phyloP scores from a whole-genome alignment of 1,284 basidiomycete genomes.

The Malassezia japonica region DNA sequence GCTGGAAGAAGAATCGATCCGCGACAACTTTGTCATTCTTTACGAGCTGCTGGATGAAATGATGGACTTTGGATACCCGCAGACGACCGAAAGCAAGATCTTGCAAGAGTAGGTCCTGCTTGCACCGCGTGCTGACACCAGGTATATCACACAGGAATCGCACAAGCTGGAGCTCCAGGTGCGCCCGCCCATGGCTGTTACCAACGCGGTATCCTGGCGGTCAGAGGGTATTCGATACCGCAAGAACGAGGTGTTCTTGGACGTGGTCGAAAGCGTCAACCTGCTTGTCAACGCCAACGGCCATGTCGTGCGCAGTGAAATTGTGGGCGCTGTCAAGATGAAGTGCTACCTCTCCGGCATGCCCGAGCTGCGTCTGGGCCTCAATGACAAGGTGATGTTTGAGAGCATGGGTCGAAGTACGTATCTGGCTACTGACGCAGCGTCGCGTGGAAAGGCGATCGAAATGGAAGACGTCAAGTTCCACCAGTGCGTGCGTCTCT shows the following conservation, averaged over 20 bases:
- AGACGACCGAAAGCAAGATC: slow-evolving; percentile 98
- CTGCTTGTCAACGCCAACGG: slow-evolving; percentile 91
- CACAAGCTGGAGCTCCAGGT: slow-evolving; percentile 97
- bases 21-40: slow-evolving; percentile 94
- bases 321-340: slow-evolving; percentile 96
- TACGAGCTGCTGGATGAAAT: slow-evolving; percentile 96
- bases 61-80: slow-evolving; percentile 99
- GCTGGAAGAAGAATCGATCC: slow-evolving; percentile 94
- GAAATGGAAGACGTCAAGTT: slow-evolving; percentile 99
- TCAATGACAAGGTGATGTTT: slow-evolving; percentile 99
- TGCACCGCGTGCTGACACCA: slow-evolving; percentile 50
- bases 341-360: slow-evolving; percentile 98
- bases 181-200: slow-evolving; percentile 90
- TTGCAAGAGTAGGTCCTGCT: slow-evolving; percentile 85
- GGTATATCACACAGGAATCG: slow-evolving; percentile 97
- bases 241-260: slow-evolving; percentile 99
- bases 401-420: slow-evolving; percentile 85
- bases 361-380: slow-evolving; percentile 87
- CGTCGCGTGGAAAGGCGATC: slow-evolving; percentile 89
- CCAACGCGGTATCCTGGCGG: slow-evolving; percentile 96
- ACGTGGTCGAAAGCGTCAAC: slow-evolving; percentile 96
- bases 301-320: slow-evolving; percentile 93
- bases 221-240: slow-evolving; percentile 94
- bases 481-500: slow-evolving; percentile 99
- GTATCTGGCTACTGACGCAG: slow-evolving; percentile 50